phyloP scores from a whole-genome alignment of 768 basidiomycete species.

The Suillus americanus region DNA sequence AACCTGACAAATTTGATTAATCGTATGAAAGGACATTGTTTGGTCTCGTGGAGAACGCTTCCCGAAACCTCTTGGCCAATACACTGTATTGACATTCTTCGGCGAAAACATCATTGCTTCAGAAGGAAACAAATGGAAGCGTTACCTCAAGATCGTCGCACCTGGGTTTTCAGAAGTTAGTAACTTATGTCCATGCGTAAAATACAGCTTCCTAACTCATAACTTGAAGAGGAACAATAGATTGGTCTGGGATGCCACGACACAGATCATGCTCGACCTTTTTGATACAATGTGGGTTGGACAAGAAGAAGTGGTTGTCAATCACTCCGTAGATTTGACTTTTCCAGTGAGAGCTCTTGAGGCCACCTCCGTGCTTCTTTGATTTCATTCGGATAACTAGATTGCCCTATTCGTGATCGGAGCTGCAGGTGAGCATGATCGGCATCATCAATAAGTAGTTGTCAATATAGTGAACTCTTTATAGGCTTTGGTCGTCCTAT shows the following conservation, averaged over 20 bases:
- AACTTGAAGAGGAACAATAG: slow-evolving; percentile 21
- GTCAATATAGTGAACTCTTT: not conserved
- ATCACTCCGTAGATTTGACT: slow-evolving; percentile 53
- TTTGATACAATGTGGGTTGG: slow-evolving; percentile 50
- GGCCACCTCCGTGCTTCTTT: slow-evolving; percentile 18
- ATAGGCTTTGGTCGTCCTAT: slow-evolving; percentile 52
- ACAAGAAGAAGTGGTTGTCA: slow-evolving; percentile 37
- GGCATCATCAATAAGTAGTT: not conserved
- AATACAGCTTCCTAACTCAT: not conserved
- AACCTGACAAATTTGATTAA: not conserved
- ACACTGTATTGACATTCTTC: slow-evolving; percentile 46
- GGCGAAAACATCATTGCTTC: slow-evolving; percentile 65
- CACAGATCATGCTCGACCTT: slow-evolving; percentile 41
- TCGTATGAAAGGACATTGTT: slow-evolving; percentile 19
- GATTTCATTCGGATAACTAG: slow-evolving; percentile 26
- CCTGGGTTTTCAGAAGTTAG: slow-evolving; percentile 54
- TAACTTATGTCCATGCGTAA: not conserved
- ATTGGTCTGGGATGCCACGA: slow-evolving; percentile 49
- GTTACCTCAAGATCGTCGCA: slow-evolving; percentile 58
- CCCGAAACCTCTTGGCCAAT: slow-evolving; percentile 53
- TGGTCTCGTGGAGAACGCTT: slow-evolving; percentile 34
- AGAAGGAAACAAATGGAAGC: slow-evolving; percentile 66
- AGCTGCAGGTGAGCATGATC: slow-evolving; percentile 40
- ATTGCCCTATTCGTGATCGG: slow-evolving; percentile 57
- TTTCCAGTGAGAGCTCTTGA: slow-evolving; percentile 40